These are phyloP conservation scores for grape (Vitis vinifera) DNA, from an alignment of 164 flowering plant species.

Conservation along the genomic window DNA sequence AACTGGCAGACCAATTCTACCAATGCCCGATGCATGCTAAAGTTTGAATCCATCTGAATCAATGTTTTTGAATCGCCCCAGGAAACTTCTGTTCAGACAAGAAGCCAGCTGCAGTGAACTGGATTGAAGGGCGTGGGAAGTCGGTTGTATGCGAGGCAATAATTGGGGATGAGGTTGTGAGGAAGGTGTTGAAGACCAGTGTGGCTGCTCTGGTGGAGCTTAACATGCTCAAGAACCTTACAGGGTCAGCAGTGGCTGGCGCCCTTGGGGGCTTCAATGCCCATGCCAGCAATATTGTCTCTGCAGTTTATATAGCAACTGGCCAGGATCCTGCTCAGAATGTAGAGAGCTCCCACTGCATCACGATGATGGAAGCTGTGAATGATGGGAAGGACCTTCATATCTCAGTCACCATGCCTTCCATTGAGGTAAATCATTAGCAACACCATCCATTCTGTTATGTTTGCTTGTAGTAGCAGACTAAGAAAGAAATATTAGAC, in stretches of 20 bases:
- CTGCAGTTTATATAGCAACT: constrained; percentile 32
- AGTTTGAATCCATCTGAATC: no score
- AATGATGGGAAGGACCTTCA: constrained; percentile 32
- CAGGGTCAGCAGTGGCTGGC: constrained; percentile 37
- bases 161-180: constrained; percentile 25
- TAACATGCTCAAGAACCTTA: constrained; percentile 36
- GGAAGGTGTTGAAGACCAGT: constrained; percentile 28
- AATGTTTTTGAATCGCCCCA: neutral
- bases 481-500: no score
- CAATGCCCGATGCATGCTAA: no score
- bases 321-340: constrained; percentile 39
- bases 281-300: constrained; percentile 33
- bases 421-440: constrained; percentile 22
- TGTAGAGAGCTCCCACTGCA: constrained; percentile 37
- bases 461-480: no score
- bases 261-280: constrained; percentile 37
- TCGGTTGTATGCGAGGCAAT: constrained; percentile 36
- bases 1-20: no score
- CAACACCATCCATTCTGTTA: no score
- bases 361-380: constrained; percentile 38
- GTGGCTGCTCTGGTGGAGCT: constrained; percentile 31
- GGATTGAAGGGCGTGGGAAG: constrained; percentile 39
- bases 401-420: constrained; percentile 36
- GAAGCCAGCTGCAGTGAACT: constrained; percentile 35
- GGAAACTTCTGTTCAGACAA: constrained; percentile 35